phyloP scores from a whole-genome alignment of 2,329 filamentous ascomycete species.

The Penicillium fuscoglaucum region DNA sequence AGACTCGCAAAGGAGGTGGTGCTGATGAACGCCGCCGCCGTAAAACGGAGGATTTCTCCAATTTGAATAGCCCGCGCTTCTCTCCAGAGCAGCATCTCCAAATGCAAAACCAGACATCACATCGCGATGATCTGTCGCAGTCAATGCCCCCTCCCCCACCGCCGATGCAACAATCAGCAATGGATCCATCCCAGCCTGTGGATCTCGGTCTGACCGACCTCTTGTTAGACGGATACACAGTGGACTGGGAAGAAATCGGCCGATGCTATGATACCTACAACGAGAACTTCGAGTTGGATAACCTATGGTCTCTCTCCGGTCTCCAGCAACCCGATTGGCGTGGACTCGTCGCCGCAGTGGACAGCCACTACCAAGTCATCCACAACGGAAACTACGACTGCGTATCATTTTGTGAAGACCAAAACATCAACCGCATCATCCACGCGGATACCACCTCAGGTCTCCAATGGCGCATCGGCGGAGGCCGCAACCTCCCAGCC shows the following conservation, averaged over 20 bases:
- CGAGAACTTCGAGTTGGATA: constrained; percentile 43
- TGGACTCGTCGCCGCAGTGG: constrained; percentile 46
- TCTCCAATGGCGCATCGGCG: constrained; percentile 42
- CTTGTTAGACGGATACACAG: constrained; percentile 40
- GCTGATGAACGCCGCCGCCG: constrained; percentile 39
- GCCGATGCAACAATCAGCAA: constrained; percentile 27
- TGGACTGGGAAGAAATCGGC: constrained; percentile 41
- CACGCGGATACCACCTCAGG: constrained; percentile 33
- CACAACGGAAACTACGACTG: constrained; percentile 41
- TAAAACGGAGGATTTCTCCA: constrained; percentile 38
- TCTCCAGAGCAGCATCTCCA: constrained; percentile 36
- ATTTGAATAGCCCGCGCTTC: constrained; percentile 27
- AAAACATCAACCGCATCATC: constrained; percentile 40
- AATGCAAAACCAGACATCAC: constrained; percentile 30
- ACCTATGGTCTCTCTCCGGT: constrained; percentile 44
- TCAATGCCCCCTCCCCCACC: constrained; percentile 26
- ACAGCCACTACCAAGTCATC: constrained; percentile 45
- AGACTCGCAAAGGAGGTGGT: constrained; percentile 53
- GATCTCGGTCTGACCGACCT: constrained; percentile 40
- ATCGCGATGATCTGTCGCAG: constrained; percentile 26
- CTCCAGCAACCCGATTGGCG: constrained; percentile 45
- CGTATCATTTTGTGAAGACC: constrained; percentile 34
- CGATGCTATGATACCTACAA: constrained; percentile 43
- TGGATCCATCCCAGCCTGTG: constrained; percentile 25
- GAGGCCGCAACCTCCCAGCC: constrained; percentile 29